Evolutionary conservation across 2,329 filamentous ascomycete genomes (phyloP), one percentile per base, ranked within the genome.

Genomic region (Lecanicillium sp.): DNA sequence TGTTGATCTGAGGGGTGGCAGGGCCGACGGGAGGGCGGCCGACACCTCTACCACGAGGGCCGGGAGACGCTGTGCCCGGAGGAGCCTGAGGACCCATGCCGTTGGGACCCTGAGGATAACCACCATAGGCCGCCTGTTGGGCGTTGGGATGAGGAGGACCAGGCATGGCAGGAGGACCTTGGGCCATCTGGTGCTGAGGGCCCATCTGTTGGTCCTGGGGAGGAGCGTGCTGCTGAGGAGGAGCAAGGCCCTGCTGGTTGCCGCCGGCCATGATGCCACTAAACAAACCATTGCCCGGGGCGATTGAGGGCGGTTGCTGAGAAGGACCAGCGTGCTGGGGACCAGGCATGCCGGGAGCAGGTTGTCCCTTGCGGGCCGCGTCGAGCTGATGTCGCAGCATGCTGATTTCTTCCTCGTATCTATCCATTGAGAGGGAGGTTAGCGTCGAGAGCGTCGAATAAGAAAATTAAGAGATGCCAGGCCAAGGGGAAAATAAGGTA

Each of bases 251-350:
- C 52, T 82, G 84, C 65, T 90, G 87, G 52, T 82, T 85, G 45
- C 75, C 79, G 48, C 90, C 90, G 40, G 89, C 80, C 86, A 98
- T 96, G 57, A 96, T 95, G 41, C 87, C 88, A 50, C 87, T 88
- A 57, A 98, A 96, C 29, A 96, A 73, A 55, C 94, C 92, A 58
- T 84, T 90, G 18, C 90, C 89, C 55, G 94, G 85, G 19, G 88
- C 86, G 50, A 96, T 85, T 35, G 86, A 89, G 27, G 92, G 90
- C 44, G 85, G 84, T 45, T 87, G 84, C 63, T 92, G 86, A 35
- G 85, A 80, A 41, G 87, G 83, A 31, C 83, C 86, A 43, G 77
- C 77, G 47, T 92, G 85, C 54, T 83, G 82, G 43, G 82, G 80
- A 13, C 79, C 83, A 45, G 75, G 74, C 54, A 87, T 78, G 44